Conservation (phyloP, 305 asterid species). For the Fraxinus sp. region DNA sequence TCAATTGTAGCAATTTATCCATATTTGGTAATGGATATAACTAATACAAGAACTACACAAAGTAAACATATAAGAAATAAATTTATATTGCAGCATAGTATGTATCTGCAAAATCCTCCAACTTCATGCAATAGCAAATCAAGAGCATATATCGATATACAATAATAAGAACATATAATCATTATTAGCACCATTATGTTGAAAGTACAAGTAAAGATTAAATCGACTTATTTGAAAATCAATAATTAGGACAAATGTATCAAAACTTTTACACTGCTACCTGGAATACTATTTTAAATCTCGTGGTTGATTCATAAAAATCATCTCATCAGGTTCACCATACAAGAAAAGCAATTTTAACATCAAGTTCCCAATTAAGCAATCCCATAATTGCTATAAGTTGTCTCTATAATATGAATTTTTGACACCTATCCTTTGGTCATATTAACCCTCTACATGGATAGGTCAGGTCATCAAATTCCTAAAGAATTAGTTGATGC, state of each 20-base stretch:
- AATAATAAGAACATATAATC: no score
- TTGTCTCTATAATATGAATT: background rate
- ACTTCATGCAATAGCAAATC: background rate
- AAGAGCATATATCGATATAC: background rate
- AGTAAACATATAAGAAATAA: background rate
- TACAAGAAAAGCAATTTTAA: background rate
- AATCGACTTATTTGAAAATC: background rate
- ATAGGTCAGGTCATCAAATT: background rate
- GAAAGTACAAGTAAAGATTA: background rate
- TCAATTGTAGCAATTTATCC: no score
- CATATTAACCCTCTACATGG: background rate
- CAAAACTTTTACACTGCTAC: background rate
- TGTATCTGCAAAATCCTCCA: background rate
- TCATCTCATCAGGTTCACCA: background rate
- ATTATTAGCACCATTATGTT: background rate
- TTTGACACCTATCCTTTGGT: background rate
- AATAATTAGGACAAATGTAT: background rate
- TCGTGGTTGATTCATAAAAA: background rate
- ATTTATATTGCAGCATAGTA: no score
- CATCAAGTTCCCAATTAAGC: background rate
- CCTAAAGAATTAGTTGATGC: background rate
- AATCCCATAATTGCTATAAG: background rate
- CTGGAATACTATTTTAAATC: background rate
- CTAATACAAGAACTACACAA: background rate
- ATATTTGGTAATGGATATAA: background rate